Conservation (phyloP, 2,329 filamentous ascomycete genomes). For the Pseudogymnoascus sp. region DNA sequence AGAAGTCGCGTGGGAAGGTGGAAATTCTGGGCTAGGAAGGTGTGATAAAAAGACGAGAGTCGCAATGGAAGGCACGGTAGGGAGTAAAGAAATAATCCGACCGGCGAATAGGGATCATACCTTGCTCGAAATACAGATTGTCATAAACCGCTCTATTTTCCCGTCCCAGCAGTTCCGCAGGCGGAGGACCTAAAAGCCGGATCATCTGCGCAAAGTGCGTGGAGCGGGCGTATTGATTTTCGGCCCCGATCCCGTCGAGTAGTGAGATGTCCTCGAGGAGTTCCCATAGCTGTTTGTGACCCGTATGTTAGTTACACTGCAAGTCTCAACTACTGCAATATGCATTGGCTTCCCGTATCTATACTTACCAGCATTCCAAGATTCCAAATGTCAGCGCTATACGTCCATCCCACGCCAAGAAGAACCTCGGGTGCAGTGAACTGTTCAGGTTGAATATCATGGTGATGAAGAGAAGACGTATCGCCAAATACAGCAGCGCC, state of each 20-base stretch:
- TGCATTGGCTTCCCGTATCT: not conserved
- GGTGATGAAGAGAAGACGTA: not conserved
- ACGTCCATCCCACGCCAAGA: not conserved
- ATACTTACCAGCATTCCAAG: not conserved
- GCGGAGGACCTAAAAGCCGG: slow-evolving; percentile 33
- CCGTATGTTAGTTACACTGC: not conserved
- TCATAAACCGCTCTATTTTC: slow-evolving; percentile 7
- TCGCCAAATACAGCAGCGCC: not conserved
- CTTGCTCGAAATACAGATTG: not conserved
- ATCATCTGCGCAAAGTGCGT: slow-evolving; percentile 36
- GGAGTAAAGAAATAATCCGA: too few relatives aligned
- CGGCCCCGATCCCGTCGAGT: slow-evolving; percentile 1
- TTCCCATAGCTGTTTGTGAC: slow-evolving; percentile 13
- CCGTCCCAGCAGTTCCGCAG: slow-evolving; percentile 28
- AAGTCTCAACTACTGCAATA: not conserved
- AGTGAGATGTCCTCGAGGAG: slow-evolving; percentile 13
- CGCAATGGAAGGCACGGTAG: not conserved
- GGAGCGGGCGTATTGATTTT: slow-evolving; percentile 28
- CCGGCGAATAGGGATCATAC: too few relatives aligned
- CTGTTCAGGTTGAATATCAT: not conserved
- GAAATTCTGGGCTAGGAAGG: not conserved
- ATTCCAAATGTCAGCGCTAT: not conserved
- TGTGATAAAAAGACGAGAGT: not conserved
- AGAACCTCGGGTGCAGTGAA: not conserved
- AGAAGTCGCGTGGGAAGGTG: not conserved